Evolutionary conservation across 306 rosid species (phyloP).

Genomic region (Trifolium dubium): DNA sequence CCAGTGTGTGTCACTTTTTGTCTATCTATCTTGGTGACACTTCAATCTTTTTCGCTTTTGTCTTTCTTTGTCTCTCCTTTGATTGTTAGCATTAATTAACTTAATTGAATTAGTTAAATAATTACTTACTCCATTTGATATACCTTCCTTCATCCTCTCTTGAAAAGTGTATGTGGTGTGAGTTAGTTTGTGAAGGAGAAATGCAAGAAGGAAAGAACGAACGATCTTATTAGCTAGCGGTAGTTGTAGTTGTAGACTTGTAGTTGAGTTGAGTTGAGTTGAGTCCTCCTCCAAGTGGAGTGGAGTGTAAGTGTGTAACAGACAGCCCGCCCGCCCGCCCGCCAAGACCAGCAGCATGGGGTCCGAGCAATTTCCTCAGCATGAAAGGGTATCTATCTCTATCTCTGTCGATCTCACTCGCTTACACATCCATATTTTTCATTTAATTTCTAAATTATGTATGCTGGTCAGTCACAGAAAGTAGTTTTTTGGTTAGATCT

Average conservation of each 20-base stretch:
- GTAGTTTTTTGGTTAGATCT: conserved; percentile 59
- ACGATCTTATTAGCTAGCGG: neutral
- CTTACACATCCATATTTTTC: conserved; percentile 26
- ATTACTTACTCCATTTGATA: conserved; percentile 33
- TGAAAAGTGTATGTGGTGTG: conserved; percentile 47
- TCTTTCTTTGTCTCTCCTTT: conserved; percentile 75
- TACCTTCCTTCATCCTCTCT: conserved; percentile 27
- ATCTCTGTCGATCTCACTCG: conserved; percentile 21
- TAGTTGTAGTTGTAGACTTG: neutral
- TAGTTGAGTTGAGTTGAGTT: conserved; percentile 10
- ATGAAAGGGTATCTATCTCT: conserved; percentile 67
- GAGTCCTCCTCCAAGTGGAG: neutral
- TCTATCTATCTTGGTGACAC: conserved; percentile 52
- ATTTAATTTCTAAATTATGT: conserved; percentile 20
- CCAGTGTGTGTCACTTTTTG: conserved; percentile 38
- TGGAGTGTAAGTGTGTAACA: conserved; percentile 14
- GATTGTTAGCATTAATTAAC: conserved; percentile 47
- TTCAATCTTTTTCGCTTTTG: conserved; percentile 68
- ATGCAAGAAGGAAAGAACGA: conserved; percentile 39
- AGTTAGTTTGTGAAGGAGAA: conserved; percentile 53
- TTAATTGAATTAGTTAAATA: neutral
- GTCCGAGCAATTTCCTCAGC: conserved; percentile 91
- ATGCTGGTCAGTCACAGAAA: neutral
- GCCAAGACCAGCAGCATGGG: conserved; percentile 57
- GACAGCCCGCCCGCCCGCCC: neutral